These are phyloP conservation scores for Ustilago sp. DNA, from an alignment of 1,284 basidiomycete genomes.

Conservation along the genomic window DNA sequence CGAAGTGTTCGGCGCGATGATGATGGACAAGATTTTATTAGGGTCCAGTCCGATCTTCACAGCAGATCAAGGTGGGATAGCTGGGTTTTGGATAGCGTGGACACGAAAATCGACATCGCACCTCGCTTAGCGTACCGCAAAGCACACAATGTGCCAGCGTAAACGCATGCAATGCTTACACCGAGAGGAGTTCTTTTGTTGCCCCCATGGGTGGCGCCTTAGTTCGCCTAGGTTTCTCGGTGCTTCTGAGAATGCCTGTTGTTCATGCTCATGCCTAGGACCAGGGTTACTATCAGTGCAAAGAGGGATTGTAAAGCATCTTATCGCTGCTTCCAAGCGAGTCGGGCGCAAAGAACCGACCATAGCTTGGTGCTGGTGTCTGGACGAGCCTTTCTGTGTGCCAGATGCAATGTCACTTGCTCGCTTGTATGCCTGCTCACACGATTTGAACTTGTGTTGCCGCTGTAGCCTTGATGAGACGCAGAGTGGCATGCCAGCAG, in stretches of 20 bases:
- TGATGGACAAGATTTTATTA: neutral
- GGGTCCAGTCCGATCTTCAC: conserved; percentile 4
- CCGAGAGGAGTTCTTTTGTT: neutral
- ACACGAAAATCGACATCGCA: conserved; percentile 4
- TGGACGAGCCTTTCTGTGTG: neutral
- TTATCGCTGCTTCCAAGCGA: neutral
- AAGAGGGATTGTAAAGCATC: neutral
- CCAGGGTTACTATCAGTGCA: neutral
- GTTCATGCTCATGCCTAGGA: neutral
- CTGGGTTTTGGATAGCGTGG: neutral
- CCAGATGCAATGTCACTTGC: conserved; percentile 2
- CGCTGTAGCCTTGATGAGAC: neutral
- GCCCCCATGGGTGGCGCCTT: neutral
- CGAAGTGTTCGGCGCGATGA: neutral
- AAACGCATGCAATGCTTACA: neutral
- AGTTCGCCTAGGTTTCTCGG: neutral
- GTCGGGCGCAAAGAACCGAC: neutral
- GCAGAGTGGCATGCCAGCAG: neutral
- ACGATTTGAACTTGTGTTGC: neutral
- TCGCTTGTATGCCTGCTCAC: neutral
- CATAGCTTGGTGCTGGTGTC: neutral
- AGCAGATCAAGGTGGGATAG: conserved; percentile 9
- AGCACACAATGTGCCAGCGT: neutral
- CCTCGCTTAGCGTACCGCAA: conserved; percentile 7
- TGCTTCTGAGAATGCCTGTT: neutral